These are phyloP conservation scores for Heterobasidion parviporum DNA, from an alignment of 1,284 basidiomycete species.

Conservation along the genomic window DNA sequence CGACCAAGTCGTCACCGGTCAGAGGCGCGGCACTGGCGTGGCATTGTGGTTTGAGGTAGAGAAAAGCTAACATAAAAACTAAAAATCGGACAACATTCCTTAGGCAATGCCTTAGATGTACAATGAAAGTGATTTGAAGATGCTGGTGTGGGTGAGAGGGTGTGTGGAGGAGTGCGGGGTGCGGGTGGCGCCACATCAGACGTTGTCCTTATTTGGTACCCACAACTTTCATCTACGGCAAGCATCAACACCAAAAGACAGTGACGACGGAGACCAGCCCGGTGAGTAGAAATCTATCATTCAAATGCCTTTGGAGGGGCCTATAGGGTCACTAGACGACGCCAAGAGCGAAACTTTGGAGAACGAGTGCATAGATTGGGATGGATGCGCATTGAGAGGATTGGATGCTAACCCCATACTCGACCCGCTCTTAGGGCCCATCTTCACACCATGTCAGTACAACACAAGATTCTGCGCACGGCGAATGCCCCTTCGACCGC, in stretches of 20 bases:
- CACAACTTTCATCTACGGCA: neutral
- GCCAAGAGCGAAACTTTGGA: slow-evolving; percentile 8
- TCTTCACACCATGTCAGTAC: slow-evolving; percentile 56
- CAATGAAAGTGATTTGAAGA: neutral
- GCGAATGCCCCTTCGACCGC: slow-evolving; percentile 90
- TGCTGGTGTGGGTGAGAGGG: neutral
- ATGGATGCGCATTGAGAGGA: slow-evolving; percentile 24
- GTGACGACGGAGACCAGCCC: slow-evolving; percentile 34
- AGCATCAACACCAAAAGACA: slow-evolving; percentile 15
- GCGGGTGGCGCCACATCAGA: neutral
- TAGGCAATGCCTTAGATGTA: no score
- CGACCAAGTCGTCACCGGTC: no score
- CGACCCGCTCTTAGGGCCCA: neutral
- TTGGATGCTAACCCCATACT: slow-evolving; percentile 2
- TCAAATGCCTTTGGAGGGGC: slow-evolving; percentile 11
- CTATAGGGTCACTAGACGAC: slow-evolving; percentile 8
- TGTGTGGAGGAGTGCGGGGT: neutral
- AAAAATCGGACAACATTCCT: no score
- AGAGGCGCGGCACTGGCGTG: no score
- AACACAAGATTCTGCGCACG: slow-evolving; percentile 89
- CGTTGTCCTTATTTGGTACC: slow-evolving; percentile 11
- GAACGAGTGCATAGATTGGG: slow-evolving; percentile 33
- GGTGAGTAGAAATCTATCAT: slow-evolving; percentile 31
- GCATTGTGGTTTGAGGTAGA: no score
- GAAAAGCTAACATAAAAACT: no score